These are phyloP conservation scores for Flaveria bidentis DNA, from an alignment of 129 eudicot species.

Conservation along the genomic window DNA sequence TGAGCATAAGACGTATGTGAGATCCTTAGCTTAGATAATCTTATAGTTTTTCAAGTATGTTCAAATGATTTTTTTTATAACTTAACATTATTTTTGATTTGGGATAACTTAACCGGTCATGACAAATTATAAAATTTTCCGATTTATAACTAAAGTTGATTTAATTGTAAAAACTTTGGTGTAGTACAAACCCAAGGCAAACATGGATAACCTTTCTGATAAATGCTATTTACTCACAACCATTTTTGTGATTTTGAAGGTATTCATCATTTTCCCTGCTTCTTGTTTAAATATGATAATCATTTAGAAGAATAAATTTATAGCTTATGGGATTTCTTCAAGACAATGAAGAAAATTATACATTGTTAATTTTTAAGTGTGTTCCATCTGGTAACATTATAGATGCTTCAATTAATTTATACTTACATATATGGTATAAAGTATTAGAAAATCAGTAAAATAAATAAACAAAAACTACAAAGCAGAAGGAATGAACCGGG, in stretches of 20 bases:
- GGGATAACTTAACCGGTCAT: conserved; percentile 26
- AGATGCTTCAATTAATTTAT: background rate
- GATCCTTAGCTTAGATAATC: background rate
- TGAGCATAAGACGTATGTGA: background rate
- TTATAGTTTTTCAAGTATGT: background rate
- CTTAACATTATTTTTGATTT: background rate
- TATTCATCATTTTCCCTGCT: too few relatives aligned
- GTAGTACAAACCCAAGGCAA: background rate
- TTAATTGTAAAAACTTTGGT: background rate
- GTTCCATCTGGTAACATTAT: background rate
- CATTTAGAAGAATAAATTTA: too few relatives aligned
- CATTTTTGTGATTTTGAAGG: too few relatives aligned
- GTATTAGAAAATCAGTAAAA: too few relatives aligned
- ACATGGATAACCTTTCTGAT: background rate
- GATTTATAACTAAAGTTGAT: background rate
- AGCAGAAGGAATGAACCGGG: too few relatives aligned
- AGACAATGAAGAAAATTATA: background rate
- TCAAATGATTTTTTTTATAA: too few relatives aligned
- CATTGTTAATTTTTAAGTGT: background rate
- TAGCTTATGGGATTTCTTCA: too few relatives aligned
- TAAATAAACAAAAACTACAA: too few relatives aligned
- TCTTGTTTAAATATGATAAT: background rate
- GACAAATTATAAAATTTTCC: conserved; percentile 2
- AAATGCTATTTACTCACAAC: background rate
- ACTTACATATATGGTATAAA: background rate